These are phyloP conservation scores for Pichia cephalocereana DNA, from an alignment of 805 yeast genomes.

Conservation along the genomic window DNA sequence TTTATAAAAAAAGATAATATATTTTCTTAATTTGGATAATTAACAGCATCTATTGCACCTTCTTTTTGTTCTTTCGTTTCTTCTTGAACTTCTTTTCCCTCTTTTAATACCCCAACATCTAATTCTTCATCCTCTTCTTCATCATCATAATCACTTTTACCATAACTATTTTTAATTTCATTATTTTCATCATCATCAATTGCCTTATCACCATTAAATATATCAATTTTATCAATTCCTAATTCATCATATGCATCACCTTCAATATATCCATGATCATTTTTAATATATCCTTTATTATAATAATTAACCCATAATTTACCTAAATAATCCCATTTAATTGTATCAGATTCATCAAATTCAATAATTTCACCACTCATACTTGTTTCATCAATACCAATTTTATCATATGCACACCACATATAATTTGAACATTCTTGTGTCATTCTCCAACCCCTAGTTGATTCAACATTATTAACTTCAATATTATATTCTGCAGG, in stretches of 20 bases:
- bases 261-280: constrained; percentile 22
- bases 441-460: constrained; percentile 46
- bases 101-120: neutral
- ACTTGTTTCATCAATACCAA: constrained; percentile 39
- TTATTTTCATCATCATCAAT: constrained; percentile 1
- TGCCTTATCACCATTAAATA: neutral
- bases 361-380: constrained; percentile 38
- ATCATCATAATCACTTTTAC: neutral
- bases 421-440: constrained; percentile 45
- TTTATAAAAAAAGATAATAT: too few relatives aligned
- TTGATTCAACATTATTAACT: constrained; percentile 33
- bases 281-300: constrained; percentile 17
- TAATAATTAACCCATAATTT: constrained; percentile 44
- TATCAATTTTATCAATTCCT: constrained; percentile 17
- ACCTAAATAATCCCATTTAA: constrained; percentile 35
- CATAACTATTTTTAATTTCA: neutral
- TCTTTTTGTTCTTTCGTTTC: too few relatives aligned
- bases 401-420: constrained; percentile 53
- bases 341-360: constrained; percentile 22
- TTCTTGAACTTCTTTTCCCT: neutral
- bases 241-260: constrained; percentile 25
- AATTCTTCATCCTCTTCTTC: neutral
- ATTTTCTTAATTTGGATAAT: too few relatives aligned
- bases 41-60: too few relatives aligned
- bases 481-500: constrained; percentile 29